phyloP scores from a whole-genome alignment of 2,329 filamentous ascomycete genomes.

The Aureobasidium namibiae region DNA sequence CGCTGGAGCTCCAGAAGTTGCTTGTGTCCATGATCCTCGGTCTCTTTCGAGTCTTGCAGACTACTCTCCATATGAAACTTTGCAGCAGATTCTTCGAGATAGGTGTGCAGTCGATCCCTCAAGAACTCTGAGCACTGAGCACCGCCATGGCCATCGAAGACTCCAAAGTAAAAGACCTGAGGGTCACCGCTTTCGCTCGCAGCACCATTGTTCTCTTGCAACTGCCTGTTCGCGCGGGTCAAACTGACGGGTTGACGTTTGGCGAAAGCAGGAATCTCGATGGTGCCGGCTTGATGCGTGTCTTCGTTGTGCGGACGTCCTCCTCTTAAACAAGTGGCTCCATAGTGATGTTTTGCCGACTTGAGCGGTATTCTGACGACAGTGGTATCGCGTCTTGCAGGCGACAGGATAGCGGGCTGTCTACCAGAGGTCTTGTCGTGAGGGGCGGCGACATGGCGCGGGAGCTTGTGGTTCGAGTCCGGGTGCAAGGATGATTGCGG shows the following conservation, averaged over 20 bases:
- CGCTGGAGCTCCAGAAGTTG: conserved; percentile 59
- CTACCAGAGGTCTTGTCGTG: conserved; percentile 45
- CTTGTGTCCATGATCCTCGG: conserved; percentile 12
- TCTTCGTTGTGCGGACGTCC: conserved; percentile 89
- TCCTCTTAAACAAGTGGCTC: conserved; percentile 68
- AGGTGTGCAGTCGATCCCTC: conserved; percentile 73
- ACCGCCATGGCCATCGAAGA: conserved; percentile 95
- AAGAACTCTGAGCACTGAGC: conserved; percentile 81
- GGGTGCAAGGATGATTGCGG: conserved; percentile 89
- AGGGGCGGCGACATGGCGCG: conserved; percentile 73
- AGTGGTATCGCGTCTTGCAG: conserved; percentile 67
- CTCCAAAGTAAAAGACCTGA: conserved; percentile 93
- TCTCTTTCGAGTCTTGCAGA: conserved; percentile 40
- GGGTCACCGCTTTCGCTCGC: conserved; percentile 79
- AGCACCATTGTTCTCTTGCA: conserved; percentile 36
- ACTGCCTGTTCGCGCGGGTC: conserved; percentile 28
- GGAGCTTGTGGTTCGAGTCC: conserved; percentile 82
- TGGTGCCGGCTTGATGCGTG: conserved; percentile 84
- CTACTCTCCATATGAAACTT: conserved; percentile 74
- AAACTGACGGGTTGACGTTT: conserved; percentile 65
- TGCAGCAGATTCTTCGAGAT: conserved; percentile 73
- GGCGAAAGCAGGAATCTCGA: conserved; percentile 88
- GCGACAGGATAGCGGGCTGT: conserved; percentile 13
- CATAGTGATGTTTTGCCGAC: conserved; percentile 94
- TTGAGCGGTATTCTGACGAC: conserved; percentile 90